A percentile compares a stretch with the other conserved stretches of the same genome.
These are phyloP conservation scores for Malus hybrid DNA, from an alignment of 331 rosid genomes.

Conservation along the genomic window DNA sequence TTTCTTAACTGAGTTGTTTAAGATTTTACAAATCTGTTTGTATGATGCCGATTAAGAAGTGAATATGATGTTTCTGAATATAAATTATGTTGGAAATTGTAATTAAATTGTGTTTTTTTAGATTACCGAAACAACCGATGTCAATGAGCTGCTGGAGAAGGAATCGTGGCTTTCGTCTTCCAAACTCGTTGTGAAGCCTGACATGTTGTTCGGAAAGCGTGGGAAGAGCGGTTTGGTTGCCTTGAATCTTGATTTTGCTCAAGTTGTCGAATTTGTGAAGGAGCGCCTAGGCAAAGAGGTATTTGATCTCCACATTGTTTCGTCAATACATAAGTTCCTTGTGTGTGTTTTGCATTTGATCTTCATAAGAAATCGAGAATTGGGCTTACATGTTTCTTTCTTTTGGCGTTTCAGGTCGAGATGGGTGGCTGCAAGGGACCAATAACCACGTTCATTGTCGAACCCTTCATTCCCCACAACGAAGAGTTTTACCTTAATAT, in stretches of 20 bases:
- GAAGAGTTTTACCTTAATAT: slow-evolving; percentile 90
- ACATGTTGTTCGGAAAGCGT: slow-evolving; percentile 97
- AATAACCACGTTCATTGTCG: slow-evolving; percentile 88
- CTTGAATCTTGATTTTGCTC: slow-evolving; percentile 77
- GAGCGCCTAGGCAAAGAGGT: slow-evolving; percentile 96
- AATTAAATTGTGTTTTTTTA: slow-evolving; percentile 3
- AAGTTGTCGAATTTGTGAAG: slow-evolving; percentile 68
- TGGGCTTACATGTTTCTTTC: not conserved
- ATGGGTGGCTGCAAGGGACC: slow-evolving; percentile 95
- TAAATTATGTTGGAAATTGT: not conserved
- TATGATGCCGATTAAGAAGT: not conserved
- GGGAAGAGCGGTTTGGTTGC: slow-evolving; percentile 99
- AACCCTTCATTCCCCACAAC: slow-evolving; percentile 85
- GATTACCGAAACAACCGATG: slow-evolving; percentile 77
- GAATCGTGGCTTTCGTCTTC: slow-evolving; percentile 92
- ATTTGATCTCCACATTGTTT: not conserved
- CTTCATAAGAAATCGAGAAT: not conserved
- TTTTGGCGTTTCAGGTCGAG: slow-evolving; percentile 50
- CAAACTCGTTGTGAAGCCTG: slow-evolving; percentile 95
- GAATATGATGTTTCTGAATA: not conserved
- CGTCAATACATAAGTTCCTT: not conserved
- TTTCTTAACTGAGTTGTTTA: not conserved
- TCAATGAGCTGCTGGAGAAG: slow-evolving; percentile 61
- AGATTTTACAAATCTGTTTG: not conserved
- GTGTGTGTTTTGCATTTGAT: not conserved